Percentiles rank a stretch among this genome's conserved stretches.
These are phyloP conservation scores for Mrakiaceae sp. DNA, from an alignment of 1,284 basidiomycete species.

Conservation along the genomic window DNA sequence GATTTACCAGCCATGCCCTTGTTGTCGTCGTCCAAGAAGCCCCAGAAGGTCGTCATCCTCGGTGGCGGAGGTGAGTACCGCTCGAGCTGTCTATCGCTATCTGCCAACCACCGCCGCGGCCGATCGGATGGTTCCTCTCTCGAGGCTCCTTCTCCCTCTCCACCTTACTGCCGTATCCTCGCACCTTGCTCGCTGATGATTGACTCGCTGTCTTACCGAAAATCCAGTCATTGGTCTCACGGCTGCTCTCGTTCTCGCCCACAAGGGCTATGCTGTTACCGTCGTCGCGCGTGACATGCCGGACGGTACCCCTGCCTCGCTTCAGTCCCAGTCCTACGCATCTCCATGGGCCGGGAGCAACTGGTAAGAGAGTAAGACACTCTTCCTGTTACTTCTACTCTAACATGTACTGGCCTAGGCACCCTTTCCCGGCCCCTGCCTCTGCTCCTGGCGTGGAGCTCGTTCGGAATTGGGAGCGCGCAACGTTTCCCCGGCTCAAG, in stretches of 20 bases:
- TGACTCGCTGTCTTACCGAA: too few relatives aligned
- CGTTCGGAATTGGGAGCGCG: constrained; percentile 12
- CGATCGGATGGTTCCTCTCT: not conserved
- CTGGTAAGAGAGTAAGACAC: not conserved
- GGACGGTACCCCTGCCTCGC: constrained; percentile 35
- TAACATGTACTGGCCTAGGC: constrained; percentile 8
- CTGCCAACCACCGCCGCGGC: not conserved
- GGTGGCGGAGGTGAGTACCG: constrained; percentile 12
- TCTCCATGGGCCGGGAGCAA: constrained; percentile 54
- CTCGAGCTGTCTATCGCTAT: not conserved
- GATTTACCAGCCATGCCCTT: too few relatives aligned
- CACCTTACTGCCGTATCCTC: not conserved
- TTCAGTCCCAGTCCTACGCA: constrained; percentile 49
- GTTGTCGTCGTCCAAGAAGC: not conserved
- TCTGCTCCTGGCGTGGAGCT: not conserved
- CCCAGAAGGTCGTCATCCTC: constrained; percentile 11
- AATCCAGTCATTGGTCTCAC: constrained; percentile 7
- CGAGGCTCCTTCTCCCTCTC: not conserved
- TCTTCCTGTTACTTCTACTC: not conserved
- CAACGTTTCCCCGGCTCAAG: constrained; percentile 4
- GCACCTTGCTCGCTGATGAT: too few relatives aligned
- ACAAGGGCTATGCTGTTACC: constrained; percentile 39
- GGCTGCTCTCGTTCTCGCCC: constrained; percentile 7
- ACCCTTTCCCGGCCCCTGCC: not conserved
- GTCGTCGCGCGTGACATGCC: constrained; percentile 57